phyloP scores from a whole-genome alignment of 805 yeast species.

The Ogataea methanolica region DNA sequence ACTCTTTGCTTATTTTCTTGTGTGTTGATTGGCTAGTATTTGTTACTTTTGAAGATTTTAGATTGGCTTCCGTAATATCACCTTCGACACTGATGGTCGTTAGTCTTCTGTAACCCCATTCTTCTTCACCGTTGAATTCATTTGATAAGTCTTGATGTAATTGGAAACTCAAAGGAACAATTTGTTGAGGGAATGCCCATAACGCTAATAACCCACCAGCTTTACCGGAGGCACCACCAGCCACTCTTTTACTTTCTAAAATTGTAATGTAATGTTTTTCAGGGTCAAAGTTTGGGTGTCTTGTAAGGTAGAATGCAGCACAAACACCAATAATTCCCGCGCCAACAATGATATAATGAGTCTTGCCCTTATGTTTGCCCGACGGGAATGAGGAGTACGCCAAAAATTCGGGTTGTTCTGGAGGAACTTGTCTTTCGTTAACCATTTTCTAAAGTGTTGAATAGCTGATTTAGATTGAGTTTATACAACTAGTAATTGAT shows the following conservation, averaged over 20 bases:
- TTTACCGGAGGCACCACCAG: conserved; percentile 96
- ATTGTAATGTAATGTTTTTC: conserved; percentile 75
- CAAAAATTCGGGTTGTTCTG: conserved; percentile 24
- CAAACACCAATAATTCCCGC: conserved; percentile 97
- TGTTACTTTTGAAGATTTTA: neutral
- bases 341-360: conserved; percentile 80
- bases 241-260: conserved; percentile 85
- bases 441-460: neutral
- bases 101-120: conserved; percentile 91
- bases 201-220: conserved; percentile 94
- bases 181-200: conserved; percentile 96
- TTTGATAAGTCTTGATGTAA: conserved; percentile 81
- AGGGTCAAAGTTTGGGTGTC: conserved; percentile 76
- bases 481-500: neutral
- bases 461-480: neutral
- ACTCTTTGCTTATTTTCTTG: too few relatives aligned
- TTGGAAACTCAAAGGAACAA: conserved; percentile 82
- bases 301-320: conserved; percentile 82
- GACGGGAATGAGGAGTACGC: conserved; percentile 38
- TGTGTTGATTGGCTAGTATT: neutral
- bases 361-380: conserved; percentile 52
- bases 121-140: conserved; percentile 72
- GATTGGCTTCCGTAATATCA: conserved; percentile 40
- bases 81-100: conserved; percentile 88
- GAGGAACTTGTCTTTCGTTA: conserved; percentile 7